Percentiles rank a stretch among this genome's conserved stretches.
These are phyloP conservation scores for Diversispora eburnea DNA, from an alignment of 192 early-diverging fungal species.

Conservation along the genomic window DNA sequence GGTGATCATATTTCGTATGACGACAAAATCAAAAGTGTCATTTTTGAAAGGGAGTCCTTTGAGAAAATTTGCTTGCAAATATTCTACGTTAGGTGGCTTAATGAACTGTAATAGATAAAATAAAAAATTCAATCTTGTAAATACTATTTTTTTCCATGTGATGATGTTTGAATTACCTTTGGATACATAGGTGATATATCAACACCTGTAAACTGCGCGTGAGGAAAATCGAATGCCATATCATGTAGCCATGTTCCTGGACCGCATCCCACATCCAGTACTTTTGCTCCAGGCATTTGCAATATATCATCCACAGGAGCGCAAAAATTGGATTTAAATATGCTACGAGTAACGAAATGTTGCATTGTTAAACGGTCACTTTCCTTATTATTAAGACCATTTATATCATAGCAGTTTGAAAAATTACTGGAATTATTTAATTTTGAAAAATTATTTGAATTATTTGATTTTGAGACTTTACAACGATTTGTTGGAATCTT, in stretches of 20 bases:
- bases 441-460: too few species aligned
- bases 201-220: conserved; percentile 30
- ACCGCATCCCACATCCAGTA: conserved; percentile 21
- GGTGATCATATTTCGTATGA: conserved; percentile 32
- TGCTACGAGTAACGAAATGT: conserved; percentile 12
- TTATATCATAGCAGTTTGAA: too few species aligned
- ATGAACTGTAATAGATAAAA: conserved; percentile 10
- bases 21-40: conserved; percentile 37
- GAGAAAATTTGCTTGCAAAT: conserved; percentile 28
- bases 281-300: not conserved
- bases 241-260: conserved; percentile 25
- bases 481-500: too few species aligned
- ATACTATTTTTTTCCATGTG: too few species aligned
- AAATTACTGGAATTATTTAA: too few species aligned
- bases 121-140: too few species aligned
- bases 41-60: conserved; percentile 31
- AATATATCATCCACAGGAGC: conserved; percentile 3
- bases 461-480: too few species aligned
- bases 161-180: not conserved
- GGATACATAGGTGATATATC: conserved; percentile 42
- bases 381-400: too few species aligned
- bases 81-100: conserved; percentile 37
- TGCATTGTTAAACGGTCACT: conserved; percentile 34
- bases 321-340: conserved; percentile 13
- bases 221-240: conserved; percentile 36